phyloP scores from a whole-genome alignment of 148 eudicot species.

The Salicornia ramosissima region DNA sequence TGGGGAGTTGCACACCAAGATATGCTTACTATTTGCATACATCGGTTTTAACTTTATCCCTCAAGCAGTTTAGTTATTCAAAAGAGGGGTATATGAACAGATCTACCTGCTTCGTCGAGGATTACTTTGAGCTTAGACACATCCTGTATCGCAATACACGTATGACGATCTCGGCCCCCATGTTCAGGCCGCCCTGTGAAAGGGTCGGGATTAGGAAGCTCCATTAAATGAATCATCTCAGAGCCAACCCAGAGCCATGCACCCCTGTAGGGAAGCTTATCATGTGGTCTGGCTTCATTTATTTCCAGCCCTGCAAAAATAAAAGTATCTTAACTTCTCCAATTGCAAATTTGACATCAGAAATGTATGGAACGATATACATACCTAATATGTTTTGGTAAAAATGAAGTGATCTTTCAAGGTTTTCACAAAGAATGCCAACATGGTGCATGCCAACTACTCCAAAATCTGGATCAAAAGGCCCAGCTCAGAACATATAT shows the following conservation, averaged over 20 bases:
- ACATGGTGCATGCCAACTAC: conserved; percentile 88
- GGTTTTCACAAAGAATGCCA: conserved; percentile 90
- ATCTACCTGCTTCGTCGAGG: conserved; percentile 70
- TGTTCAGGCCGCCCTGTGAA: conserved; percentile 88
- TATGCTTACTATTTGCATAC: not conserved
- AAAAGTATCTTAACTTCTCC: not conserved
- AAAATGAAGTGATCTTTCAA: conserved; percentile 86
- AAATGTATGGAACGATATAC: conserved; percentile 3
- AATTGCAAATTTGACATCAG: not conserved
- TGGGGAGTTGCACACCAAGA: no score
- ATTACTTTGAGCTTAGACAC: conserved; percentile 82
- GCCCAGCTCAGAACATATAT: not conserved
- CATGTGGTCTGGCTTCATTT: conserved; percentile 93
- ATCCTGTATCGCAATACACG: conserved; percentile 69
- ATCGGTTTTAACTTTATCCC: not conserved
- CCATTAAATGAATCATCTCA: conserved; percentile 98
- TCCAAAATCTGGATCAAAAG: conserved; percentile 64
- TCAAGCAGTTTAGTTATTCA: not conserved
- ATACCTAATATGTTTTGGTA: conserved; percentile 88
- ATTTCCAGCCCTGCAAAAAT: conserved; percentile 65
- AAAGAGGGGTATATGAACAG: not conserved
- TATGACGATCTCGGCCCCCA: conserved; percentile 94
- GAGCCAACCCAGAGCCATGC: conserved; percentile 99
- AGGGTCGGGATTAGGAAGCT: conserved; percentile 98
- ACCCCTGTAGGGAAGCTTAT: conserved; percentile 97